Percentiles rank a stretch among this genome's conserved stretches.
These are phyloP conservation scores for Colletotrichum navitas DNA, from an alignment of 2,329 filamentous ascomycete species.

Conservation along the genomic window DNA sequence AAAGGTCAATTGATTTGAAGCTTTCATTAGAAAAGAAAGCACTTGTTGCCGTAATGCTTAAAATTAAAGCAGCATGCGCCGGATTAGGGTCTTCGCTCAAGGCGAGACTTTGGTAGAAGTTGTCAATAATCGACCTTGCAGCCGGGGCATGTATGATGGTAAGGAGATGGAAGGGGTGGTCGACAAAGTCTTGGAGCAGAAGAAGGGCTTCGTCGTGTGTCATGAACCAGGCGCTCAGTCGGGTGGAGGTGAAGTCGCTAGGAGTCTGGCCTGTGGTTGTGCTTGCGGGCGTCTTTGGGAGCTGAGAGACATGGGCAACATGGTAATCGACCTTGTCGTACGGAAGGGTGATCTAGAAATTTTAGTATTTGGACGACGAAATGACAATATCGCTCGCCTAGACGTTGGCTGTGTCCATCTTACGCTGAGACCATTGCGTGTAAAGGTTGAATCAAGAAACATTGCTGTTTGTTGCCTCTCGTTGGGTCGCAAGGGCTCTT, in stretches of 20 bases:
- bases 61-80: slow-evolving; percentile 45
- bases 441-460: slow-evolving; percentile 33
- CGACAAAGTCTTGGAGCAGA: slow-evolving; percentile 47
- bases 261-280: slow-evolving; percentile 5
- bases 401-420: background rate
- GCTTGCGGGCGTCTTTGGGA: slow-evolving; percentile 25
- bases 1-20: slow-evolving; percentile 1
- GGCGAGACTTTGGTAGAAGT: slow-evolving; percentile 43
- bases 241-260: background rate
- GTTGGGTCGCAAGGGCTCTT: background rate
- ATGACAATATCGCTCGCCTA: background rate
- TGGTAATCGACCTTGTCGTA: slow-evolving; percentile 21
- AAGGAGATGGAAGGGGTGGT: slow-evolving; percentile 47
- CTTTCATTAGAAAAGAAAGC: slow-evolving; percentile 47
- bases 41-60: slow-evolving; percentile 48
- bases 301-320: slow-evolving; percentile 11
- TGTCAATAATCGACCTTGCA: slow-evolving; percentile 38
- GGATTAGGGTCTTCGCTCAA: slow-evolving; percentile 37
- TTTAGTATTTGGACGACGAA: background rate
- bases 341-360: background rate
- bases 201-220: slow-evolving; percentile 45
- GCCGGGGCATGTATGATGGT: slow-evolving; percentile 47
- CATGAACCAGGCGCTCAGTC: slow-evolving; percentile 41
- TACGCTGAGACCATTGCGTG: slow-evolving; percentile 16
- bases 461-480: slow-evolving; percentile 34